These are phyloP conservation scores for Malus hybrid DNA, from an alignment of 331 rosid genomes.

Conservation along the genomic window DNA sequence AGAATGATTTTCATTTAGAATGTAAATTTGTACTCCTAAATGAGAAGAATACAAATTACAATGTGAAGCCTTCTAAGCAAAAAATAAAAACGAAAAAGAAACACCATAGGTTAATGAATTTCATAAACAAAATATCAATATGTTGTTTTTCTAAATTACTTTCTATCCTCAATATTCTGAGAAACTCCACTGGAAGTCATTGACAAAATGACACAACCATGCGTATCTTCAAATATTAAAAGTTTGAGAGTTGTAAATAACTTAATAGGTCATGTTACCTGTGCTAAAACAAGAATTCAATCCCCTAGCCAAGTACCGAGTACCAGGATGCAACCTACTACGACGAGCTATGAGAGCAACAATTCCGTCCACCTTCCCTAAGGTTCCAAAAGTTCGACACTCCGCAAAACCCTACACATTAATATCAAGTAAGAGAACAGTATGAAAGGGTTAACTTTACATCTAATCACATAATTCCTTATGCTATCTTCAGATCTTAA, in stretches of 20 bases:
- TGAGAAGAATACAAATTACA: neutral
- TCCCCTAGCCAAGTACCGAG: conserved; percentile 97
- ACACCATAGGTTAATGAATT: neutral
- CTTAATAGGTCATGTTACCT: conserved; percentile 39
- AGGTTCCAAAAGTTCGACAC: conserved; percentile 87
- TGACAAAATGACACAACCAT: neutral
- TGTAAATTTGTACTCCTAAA: neutral
- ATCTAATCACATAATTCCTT: neutral
- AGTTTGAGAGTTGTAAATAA: conserved; percentile 8
- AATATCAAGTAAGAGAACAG: conserved; percentile 51
- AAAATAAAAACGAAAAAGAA: neutral
- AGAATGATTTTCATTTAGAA: neutral
- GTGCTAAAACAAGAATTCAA: conserved; percentile 93
- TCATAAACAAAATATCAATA: neutral
- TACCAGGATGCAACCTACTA: conserved; percentile 98
- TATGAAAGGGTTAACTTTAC: conserved; percentile 1
- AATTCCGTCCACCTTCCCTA: conserved; percentile 84
- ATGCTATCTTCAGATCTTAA: conserved; percentile 5
- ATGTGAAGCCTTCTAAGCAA: neutral
- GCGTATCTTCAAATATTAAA: neutral
- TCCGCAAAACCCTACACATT: conserved; percentile 98
- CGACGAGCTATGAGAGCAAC: conserved; percentile 91
- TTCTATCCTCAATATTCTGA: neutral
- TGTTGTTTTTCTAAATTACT: neutral
- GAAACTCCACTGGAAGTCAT: neutral